Conservation (phyloP, 768 basidiomycete genomes). For the Agaricus bisporus region DNA sequence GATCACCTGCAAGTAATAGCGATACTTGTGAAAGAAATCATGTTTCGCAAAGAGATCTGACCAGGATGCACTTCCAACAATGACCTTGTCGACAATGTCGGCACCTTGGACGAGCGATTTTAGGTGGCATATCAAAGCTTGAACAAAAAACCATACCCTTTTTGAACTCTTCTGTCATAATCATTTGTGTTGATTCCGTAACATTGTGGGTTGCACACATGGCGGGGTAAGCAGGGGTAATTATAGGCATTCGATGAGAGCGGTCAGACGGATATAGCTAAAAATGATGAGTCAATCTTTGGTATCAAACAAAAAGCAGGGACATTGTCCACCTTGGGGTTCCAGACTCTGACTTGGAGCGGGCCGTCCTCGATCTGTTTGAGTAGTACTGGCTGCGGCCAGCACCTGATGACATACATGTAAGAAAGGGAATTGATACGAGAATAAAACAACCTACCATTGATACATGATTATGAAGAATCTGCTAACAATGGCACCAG, state of each 20-base stretch:
- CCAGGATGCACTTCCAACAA: constrained; percentile 80
- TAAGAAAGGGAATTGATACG: constrained; percentile 6
- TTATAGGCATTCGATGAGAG: constrained; percentile 98
- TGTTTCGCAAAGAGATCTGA: constrained; percentile 91
- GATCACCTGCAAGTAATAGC: constrained; percentile 93
- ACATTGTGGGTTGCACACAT: constrained; percentile 99
- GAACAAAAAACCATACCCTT: constrained; percentile 47
- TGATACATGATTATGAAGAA: constrained; percentile 99
- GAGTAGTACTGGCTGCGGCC: constrained; percentile 97
- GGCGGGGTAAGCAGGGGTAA: constrained; percentile 97
- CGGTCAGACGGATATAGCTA: constrained; percentile 88
- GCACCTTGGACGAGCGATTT: constrained; percentile 52
- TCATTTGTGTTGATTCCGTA: constrained; percentile 89
- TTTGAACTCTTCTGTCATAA: constrained; percentile 95
- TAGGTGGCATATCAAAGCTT: neutral
- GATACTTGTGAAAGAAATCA: constrained; percentile 96
- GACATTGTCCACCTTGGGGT: constrained; percentile 66
- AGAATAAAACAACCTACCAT: constrained; percentile 55
- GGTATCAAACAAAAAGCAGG: neutral
- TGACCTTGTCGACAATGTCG: constrained; percentile 90
- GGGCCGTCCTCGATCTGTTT: constrained; percentile 97
- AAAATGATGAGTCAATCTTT: neutral
- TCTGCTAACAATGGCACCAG: constrained; percentile 92
- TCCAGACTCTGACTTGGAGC: constrained; percentile 93
- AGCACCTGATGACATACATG: constrained; percentile 53